These are phyloP conservation scores for Gamsiella multidivaricata DNA, from an alignment of 192 early-diverging fungal genomes.

Conservation along the genomic window DNA sequence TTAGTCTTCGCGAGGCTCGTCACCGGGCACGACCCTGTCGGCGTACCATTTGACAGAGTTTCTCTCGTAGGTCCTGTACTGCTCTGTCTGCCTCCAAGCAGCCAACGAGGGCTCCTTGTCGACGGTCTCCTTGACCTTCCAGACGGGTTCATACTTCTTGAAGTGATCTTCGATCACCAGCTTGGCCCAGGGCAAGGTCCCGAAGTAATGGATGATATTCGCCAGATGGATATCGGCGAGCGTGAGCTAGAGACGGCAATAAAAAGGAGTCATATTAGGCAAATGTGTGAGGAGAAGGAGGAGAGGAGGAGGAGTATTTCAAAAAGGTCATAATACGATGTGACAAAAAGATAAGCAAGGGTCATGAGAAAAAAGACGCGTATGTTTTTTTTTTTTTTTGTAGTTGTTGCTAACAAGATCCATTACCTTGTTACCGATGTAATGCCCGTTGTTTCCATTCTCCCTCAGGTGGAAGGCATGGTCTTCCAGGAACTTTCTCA, in stretches of 20 bases:
- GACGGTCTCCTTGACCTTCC: conserved; percentile 41
- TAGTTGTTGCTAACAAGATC: neutral
- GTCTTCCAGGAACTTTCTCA: conserved; percentile 27
- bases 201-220: conserved; percentile 23
- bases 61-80: conserved; percentile 20
- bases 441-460: conserved; percentile 46
- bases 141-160: conserved; percentile 7
- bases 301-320: too few species aligned
- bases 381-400: neutral
- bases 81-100: conserved; percentile 4
- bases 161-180: conserved; percentile 16
- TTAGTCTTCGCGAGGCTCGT: neutral
- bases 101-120: conserved; percentile 2
- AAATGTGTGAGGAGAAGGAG: too few species aligned
- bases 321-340: too few species aligned
- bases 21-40: neutral
- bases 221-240: conserved; percentile 34
- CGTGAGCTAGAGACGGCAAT: conserved; percentile 18
- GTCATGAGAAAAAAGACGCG: too few species aligned
- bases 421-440: conserved; percentile 41
- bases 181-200: conserved; percentile 25
- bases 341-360: too few species aligned
- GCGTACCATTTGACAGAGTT: conserved; percentile 14
- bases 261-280: too few species aligned
- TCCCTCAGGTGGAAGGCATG: conserved; percentile 35